Evolutionary conservation across 2,329 filamentous ascomycete genomes (phyloP).

Genomic region (Nigrospora osmanthi): DNA sequence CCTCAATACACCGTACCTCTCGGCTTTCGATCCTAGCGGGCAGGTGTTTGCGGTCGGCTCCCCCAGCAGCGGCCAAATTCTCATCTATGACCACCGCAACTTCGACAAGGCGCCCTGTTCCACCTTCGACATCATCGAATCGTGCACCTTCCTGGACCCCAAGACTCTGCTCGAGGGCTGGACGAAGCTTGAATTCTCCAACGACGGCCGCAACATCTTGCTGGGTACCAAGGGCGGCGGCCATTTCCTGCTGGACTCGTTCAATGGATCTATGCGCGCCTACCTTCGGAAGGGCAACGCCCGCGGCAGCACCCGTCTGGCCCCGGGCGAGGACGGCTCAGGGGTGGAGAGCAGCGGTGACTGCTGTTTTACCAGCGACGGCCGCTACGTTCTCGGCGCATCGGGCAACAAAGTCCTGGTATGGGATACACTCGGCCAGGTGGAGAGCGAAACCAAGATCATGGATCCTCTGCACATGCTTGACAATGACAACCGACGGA

Average conservation of each 20-base stretch:
- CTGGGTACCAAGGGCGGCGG: conserved; percentile 76
- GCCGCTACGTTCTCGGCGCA: conserved; percentile 82
- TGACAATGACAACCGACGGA: conserved; percentile 55
- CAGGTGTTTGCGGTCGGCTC: conserved; percentile 86
- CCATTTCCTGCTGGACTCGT: conserved; percentile 91
- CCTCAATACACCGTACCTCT: conserved; percentile 72
- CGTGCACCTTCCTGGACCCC: conserved; percentile 37
- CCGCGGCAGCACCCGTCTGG: conserved; percentile 40
- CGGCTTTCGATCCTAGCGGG: conserved; percentile 87
- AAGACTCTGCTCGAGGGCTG: conserved; percentile 62
- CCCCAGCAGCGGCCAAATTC: conserved; percentile 66
- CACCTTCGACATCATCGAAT: conserved; percentile 69
- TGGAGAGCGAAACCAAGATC: conserved; percentile 43
- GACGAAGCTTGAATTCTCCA: conserved; percentile 92
- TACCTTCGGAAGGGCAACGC: conserved; percentile 57
- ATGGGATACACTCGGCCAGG: conserved; percentile 68
- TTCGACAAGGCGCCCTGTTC: conserved; percentile 88
- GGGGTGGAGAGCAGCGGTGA: conserved; percentile 60
- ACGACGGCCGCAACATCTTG: conserved; percentile 84
- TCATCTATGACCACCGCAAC: conserved; percentile 90
- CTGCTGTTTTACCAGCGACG: conserved; percentile 83
- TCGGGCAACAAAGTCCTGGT: conserved; percentile 66
- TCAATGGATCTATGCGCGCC: conserved; percentile 71
- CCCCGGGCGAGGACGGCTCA: conserved; percentile 40
- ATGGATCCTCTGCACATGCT: conserved; percentile 57